Conservation (phyloP, 306 rosid species). For the Oemleria cerasiformis region DNA sequence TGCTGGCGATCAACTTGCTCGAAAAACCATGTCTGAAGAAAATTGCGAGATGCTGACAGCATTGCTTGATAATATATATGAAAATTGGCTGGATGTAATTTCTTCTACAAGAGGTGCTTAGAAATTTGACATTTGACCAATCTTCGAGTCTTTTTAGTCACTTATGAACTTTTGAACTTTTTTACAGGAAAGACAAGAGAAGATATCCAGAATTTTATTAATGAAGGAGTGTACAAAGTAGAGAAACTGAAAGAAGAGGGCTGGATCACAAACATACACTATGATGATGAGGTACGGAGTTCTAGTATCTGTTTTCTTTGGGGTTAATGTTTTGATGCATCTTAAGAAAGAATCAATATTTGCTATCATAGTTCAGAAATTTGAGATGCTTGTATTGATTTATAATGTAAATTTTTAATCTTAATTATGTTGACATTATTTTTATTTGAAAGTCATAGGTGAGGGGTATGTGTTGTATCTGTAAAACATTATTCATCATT, state of each 20-base stretch:
- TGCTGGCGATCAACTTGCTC: slow-evolving; percentile 80
- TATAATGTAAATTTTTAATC: slow-evolving; percentile 7
- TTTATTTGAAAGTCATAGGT: not conserved
- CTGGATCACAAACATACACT: slow-evolving; percentile 70
- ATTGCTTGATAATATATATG: slow-evolving; percentile 81
- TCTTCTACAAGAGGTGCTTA: slow-evolving; percentile 73
- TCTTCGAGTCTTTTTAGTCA: slow-evolving; percentile 21
- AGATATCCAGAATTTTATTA: slow-evolving; percentile 69
- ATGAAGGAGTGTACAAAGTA: slow-evolving; percentile 78
- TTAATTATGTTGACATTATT: slow-evolving; percentile 13
- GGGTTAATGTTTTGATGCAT: slow-evolving; percentile 9
- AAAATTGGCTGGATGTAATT: slow-evolving; percentile 82
- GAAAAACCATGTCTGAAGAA: slow-evolving; percentile 72
- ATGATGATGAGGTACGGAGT: slow-evolving; percentile 82
- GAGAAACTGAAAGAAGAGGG: slow-evolving; percentile 87
- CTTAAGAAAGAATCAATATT: slow-evolving; percentile 13
- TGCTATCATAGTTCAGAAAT: slow-evolving; percentile 6
- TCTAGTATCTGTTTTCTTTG: slow-evolving; percentile 19
- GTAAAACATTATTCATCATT: not conserved
- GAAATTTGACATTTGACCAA: slow-evolving; percentile 29
- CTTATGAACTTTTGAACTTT: slow-evolving; percentile 23
- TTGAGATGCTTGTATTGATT: slow-evolving; percentile 4
- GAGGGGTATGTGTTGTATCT: slow-evolving; percentile 1
- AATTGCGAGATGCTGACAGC: slow-evolving; percentile 82
- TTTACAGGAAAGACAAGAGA: slow-evolving; percentile 66